These are phyloP conservation scores for Prorocentrum cordatum DNA, from an alignment of 169 alveolate genomes.

Conservation along the genomic window DNA sequence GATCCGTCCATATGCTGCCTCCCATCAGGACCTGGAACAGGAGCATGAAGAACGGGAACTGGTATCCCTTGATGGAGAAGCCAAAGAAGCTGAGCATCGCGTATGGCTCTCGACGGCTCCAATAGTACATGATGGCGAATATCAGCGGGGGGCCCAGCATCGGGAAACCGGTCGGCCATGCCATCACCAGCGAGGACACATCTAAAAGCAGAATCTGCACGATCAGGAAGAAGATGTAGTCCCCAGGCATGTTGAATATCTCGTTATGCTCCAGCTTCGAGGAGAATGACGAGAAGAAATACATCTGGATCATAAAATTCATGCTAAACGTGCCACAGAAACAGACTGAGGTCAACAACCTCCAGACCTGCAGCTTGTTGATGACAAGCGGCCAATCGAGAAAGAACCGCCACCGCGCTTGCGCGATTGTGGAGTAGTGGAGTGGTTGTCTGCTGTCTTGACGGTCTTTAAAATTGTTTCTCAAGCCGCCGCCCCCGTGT, in stretches of 20 bases:
- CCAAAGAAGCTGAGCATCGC: slow-evolving; percentile 67
- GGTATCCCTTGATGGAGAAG: slow-evolving; percentile 72
- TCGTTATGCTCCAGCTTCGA: neutral
- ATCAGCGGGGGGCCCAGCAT: slow-evolving; percentile 65
- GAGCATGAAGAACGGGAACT: slow-evolving; percentile 72
- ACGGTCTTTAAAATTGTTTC: too few species aligned
- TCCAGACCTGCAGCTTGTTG: neutral
- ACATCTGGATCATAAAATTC: neutral
- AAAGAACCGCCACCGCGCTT: neutral
- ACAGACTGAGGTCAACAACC: neutral
- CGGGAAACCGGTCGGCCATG: slow-evolving; percentile 48
- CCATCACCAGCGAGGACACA: neutral
- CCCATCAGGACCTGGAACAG: slow-evolving; percentile 73
- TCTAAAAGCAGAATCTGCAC: neutral
- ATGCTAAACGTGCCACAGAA: neutral
- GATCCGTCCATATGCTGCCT: slow-evolving; percentile 36
- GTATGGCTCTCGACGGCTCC: slow-evolving; percentile 73
- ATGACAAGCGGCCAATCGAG: neutral
- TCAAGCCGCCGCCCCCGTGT: too few species aligned
- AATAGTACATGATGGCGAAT: slow-evolving; percentile 72
- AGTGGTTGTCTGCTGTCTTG: too few species aligned
- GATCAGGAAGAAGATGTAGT: neutral
- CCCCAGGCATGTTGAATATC: neutral
- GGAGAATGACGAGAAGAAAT: neutral
- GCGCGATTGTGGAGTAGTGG: too few species aligned